Base-by-base conservation (phyloP, 1,139 yeast species). In the Wickerhamomyces sp. region DNA sequence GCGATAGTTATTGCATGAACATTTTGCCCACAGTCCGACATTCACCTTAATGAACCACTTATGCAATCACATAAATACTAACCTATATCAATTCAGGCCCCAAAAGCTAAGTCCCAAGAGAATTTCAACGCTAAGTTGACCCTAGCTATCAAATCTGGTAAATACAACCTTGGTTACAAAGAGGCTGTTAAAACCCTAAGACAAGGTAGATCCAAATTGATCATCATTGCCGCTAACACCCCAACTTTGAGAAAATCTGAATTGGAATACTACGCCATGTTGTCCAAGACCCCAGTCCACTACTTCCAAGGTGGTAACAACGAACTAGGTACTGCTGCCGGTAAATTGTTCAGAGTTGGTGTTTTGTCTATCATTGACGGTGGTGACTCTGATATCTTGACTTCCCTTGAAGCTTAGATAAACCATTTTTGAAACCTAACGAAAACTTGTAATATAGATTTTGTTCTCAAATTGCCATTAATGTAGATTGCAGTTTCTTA, bases 301-400 rank as follows among this genome's bases (percentile, higher is more conserved):
- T 91, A 89, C 94, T 91, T 89, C 95, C 94, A 85, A 74, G 98
- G 97, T 78, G 95, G 96, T 73, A 89, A 89, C 96, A 89, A 89
- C 75, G 96, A 89, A 77, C 87, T 91, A 66, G 97, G 98, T 78
- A 93, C 99, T 62, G 96, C 96, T 59, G 91, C 96, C 73, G 99
- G 99, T 88, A 89, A 86, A 77, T 88, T 91, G 66, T 91, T 93
- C 96, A 89, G 97, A 78, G 98, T 91, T 62, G 97, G 97, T 77
- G 91, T 89, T 62, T 75, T 91, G 65, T 78, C 97, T 61, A 70
- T 93, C 62, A 75, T 89, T 66, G 98, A 93, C 62, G 96, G 96
- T 62, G 99, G 99, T 89, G 99, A 93, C 79, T 91, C 98, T 61
- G 99, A 93, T 74, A 89, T 93, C 74, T 84, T 91, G 57, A 49